A percentile compares a stretch with the other conserved stretches of the same genome.
These are phyloP conservation scores for Bruguiera parviflora DNA, from an alignment of 345 rosid genomes.

Conservation along the genomic window DNA sequence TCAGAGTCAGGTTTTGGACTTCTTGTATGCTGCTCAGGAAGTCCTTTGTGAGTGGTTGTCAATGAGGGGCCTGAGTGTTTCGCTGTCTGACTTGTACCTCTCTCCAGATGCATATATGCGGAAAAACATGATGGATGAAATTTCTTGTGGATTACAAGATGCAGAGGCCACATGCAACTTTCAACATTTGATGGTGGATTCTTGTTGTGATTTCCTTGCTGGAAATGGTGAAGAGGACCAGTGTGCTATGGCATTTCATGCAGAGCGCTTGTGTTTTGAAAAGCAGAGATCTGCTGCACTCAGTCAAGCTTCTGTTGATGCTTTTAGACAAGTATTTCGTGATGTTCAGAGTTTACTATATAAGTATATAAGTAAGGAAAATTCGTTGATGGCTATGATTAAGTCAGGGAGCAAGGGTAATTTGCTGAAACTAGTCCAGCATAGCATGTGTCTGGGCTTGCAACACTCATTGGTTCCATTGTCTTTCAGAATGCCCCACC, in stretches of 20 bases:
- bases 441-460: conserved; percentile 82
- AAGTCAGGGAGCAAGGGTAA: conserved; percentile 97
- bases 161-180: conserved; percentile 57
- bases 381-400: conserved; percentile 70
- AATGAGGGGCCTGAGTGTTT: conserved; percentile 73
- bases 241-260: conserved; percentile 34
- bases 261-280: conserved; percentile 44
- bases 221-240: conserved; percentile 39
- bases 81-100: conserved; percentile 72
- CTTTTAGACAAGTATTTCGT: conserved; percentile 67
- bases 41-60: conserved; percentile 87
- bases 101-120: conserved; percentile 46
- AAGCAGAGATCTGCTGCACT: conserved; percentile 76
- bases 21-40: conserved; percentile 65
- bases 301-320: conserved; percentile 68
- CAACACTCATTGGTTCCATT: conserved; percentile 76
- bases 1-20: conserved; percentile 50
- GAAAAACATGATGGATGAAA: conserved; percentile 61
- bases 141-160: conserved; percentile 58
- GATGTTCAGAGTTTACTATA: conserved; percentile 70
- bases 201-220: conserved; percentile 55
- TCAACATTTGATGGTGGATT: conserved; percentile 70
- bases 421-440: conserved; percentile 72
- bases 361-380: conserved; percentile 55
- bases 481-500: conserved; percentile 72